Evolutionary conservation across 192 early-diverging fungal genomes (phyloP), one percentile per base, ranked within the genome.

Genomic region (Radiomyces spectabilis): DNA sequence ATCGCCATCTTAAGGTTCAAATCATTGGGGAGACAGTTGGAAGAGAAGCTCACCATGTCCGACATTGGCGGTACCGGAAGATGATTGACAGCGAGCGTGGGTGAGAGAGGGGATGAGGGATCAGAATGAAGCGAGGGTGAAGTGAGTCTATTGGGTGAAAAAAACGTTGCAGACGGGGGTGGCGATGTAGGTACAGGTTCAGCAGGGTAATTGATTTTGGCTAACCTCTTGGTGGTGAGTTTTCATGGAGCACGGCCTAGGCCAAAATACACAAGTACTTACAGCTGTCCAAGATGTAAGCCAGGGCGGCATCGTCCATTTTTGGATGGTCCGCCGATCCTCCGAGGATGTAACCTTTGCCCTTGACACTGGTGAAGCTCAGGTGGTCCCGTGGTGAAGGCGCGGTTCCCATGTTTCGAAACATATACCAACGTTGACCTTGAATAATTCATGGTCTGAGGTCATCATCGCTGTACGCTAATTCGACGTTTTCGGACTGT

Each of bases 211-310:
- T 59, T 67, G 33, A 80, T 77, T 41, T 77, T 80, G 57, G 51
- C 78, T 80, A 43, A n/a, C n/a, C n/a, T n/a, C n/a, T n/a, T n/a
- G 9, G 32, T 39, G 31, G 25, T 42, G 1, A 33, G 4, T 33
- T 34, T 8, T 34, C 34, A 55, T 65, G 54, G 51, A 50, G 27
- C n/a, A 53, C 21, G 37, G 52, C 49, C n/a, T 39, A 8, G 25
- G 31, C n/a, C 5, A 33, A 15, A 16, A 2, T 3, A 0, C n/a
- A 27, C 26, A 43, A 15, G 53, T 31, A 48, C 57, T 66, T 73
- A 80, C 78, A 39, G 15, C 75, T 77, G 22, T 80, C 78, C 21
- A 80, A 46, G 30, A 75, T 55, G 33, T 66, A 57, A 15, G 34
- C 34, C 42, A 33, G 12, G 33, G 44, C 18, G 5, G 31, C 31